Conservation (phyloP, 371 early-diverging fungal species). For the Mucor piriformis region DNA sequence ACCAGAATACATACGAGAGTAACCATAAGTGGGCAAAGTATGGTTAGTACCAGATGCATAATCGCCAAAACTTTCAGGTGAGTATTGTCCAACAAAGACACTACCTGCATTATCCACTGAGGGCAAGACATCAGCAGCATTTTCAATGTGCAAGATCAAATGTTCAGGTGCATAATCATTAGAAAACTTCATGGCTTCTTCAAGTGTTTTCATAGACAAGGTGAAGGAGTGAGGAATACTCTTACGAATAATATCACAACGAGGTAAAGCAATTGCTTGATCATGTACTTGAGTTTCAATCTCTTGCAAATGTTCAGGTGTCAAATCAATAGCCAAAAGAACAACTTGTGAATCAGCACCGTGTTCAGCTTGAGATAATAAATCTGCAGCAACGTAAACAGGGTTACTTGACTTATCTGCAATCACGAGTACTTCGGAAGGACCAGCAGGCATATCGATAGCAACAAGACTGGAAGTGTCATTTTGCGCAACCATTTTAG, state of each 20-base stretch:
- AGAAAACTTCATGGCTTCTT: constrained; percentile 86
- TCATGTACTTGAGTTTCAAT: constrained; percentile 79
- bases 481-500: constrained; percentile 95
- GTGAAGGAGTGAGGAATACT: constrained; percentile 85
- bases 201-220: constrained; percentile 67
- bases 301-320: constrained; percentile 62
- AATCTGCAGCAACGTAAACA: constrained; percentile 92
- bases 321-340: constrained; percentile 83
- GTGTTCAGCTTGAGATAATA: constrained; percentile 97
- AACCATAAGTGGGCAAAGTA: constrained; percentile 98
- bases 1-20: constrained; percentile 96
- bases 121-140: constrained; percentile 68
- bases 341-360: constrained; percentile 96
- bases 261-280: constrained; percentile 87
- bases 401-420: constrained; percentile 87
- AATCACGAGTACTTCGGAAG: constrained; percentile 95
- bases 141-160: constrained; percentile 88
- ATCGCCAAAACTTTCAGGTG: constrained; percentile 97
- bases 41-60: constrained; percentile 99
- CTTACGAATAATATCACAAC: constrained; percentile 87
- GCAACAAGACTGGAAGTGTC: constrained; percentile 90
- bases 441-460: constrained; percentile 99
- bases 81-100: constrained; percentile 95
- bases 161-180: constrained; percentile 98
- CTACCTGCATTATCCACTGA: constrained; percentile 89